Evolutionary conservation across 805 yeast species (phyloP), one percentile per base, ranked within the genome.

Genomic region (Yarrowia sp.): DNA sequence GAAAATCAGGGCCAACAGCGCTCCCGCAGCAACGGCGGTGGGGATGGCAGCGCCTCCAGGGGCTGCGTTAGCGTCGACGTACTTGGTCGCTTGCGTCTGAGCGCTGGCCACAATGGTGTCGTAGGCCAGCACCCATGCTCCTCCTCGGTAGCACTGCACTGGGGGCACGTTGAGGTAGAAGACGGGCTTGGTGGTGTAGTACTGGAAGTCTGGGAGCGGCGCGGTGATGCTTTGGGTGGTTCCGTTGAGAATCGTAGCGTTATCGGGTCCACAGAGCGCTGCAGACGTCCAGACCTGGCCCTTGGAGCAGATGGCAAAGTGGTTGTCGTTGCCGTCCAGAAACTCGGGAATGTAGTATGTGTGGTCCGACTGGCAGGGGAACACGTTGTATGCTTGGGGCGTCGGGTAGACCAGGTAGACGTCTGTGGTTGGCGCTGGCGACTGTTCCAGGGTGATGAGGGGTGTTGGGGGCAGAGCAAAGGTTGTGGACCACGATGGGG

Each of bases 251-350:
- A 40, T 17, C n/a, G 50, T 33, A 9, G 39, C 40, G 5, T 6
- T 19, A 19, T 58, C 64, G 12, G 14, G 17, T n/a, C 64, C 64
- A 14, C 64, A 58, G 9, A 43, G 64, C 14, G 40, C 64, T 3
- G 40, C 49, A 5, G 64, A 38, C 6, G 64, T 58, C 64, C 64
- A 58, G 5, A 58, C 64, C 44, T 58, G 64, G 39, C 64, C 64
- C 44, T 58, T 34, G 30, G 64, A 58, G 40, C 64, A 58, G 17
- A 58, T 17, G 39, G 64, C 64, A 43, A 58, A 58, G 39, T 58
- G 64, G 64, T 58, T 58, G n/a, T 78, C 20, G 38, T 49, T 68
- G 58, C 15, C 33, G 5, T 66, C 65, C n/a, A 53, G 65, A 24
- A 42, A 53, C 17, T 61, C 19, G 20, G 68, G 55, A 36, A 63